Base-by-base conservation (phyloP, 1,284 basidiomycete genomes). In the Cutaneotrichosporon sp. region DNA sequence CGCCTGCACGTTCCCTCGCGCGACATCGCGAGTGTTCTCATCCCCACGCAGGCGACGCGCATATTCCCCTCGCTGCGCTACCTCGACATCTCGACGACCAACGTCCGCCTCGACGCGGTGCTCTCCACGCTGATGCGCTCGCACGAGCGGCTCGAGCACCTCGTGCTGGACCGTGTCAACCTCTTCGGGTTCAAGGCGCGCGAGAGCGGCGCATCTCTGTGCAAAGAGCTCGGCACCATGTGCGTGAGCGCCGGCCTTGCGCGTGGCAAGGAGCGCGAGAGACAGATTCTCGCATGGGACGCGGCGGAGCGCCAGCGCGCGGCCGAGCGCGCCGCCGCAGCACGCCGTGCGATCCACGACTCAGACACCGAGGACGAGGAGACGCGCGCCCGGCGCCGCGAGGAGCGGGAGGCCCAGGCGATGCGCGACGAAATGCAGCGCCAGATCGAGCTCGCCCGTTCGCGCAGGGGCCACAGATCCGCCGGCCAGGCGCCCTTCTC, bases 41-140 rank as follows among this genome's bases (percentile, higher is more conserved):
- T 73, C 18, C 62, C 69, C 10, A 54, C 33, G 49, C 38, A 13
- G 42, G n/a, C n/a, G n/a, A 60, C 38, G 31, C 53, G 22, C 56
- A 60, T 73, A 18, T 79, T 80, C 60, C 80, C 80, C 0, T 60
- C 67, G 2, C 62, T 81, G 20, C 58, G 64, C 13, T 81, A 76
- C 56, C 74, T 81, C 18, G 80, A 81, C 63, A 71, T 81, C n/a
- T 79, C 77, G 6, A 80, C 80, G 6, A 77, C 79, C n/a, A 80
- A 80, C 52, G 69, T 81, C 7, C 72, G 79, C 31, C 68, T 80
- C 20, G 78, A 81, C 47, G 72, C 72, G 4, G 70, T 72, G 9
- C 65, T 81, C 0, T 62, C 73, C 0, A 66, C 71, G 14, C 61
- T 81, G 25, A 61, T 81, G 4, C 62, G 69, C 27, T 59, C 60